A percentile compares a stretch with the other conserved stretches of the same genome.
These are phyloP conservation scores for Hymenochaete sp. DNA, from an alignment of 1,284 basidiomycete species.

Conservation along the genomic window DNA sequence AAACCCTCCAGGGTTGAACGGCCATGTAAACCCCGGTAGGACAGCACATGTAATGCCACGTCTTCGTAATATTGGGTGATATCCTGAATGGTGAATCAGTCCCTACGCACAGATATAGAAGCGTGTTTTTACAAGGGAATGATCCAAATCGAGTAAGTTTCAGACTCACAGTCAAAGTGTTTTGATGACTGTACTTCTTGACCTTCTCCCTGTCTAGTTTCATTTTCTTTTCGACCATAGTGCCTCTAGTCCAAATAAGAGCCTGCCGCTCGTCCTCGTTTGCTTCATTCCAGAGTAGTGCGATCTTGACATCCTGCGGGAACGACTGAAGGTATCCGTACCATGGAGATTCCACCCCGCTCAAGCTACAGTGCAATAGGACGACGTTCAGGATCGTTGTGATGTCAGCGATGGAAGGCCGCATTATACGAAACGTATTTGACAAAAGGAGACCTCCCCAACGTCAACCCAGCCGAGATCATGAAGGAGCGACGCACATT, in stretches of 20 bases:
- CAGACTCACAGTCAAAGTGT: conserved; percentile 5
- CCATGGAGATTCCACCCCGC: conserved; percentile 47
- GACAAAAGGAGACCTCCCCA: conserved; percentile 1
- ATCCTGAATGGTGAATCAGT: conserved; percentile 31
- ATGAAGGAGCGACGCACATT: conserved; percentile 15
- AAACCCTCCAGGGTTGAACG: conserved; percentile 43
- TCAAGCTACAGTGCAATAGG: conserved; percentile 16
- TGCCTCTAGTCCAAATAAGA: conserved; percentile 39
- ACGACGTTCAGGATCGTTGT: neutral
- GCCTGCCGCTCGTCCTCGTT: conserved; percentile 31
- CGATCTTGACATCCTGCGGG: conserved; percentile 41
- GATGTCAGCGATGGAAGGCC: neutral
- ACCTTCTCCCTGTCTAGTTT: conserved; percentile 1
- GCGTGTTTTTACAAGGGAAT: neutral
- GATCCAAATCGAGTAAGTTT: neutral
- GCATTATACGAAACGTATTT: neutral
- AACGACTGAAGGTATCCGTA: conserved; percentile 60
- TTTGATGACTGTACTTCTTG: conserved; percentile 6
- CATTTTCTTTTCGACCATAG: conserved; percentile 33
- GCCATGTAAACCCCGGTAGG: conserved; percentile 18
- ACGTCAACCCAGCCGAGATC: too few relatives aligned
- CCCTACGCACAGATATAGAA: conserved; percentile 8
- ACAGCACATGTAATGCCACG: conserved; percentile 32
- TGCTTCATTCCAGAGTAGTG: conserved; percentile 49
- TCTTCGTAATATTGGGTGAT: conserved; percentile 39